These are phyloP conservation scores for Combretum micranthum DNA, from an alignment of 345 rosid genomes.

Conservation along the genomic window DNA sequence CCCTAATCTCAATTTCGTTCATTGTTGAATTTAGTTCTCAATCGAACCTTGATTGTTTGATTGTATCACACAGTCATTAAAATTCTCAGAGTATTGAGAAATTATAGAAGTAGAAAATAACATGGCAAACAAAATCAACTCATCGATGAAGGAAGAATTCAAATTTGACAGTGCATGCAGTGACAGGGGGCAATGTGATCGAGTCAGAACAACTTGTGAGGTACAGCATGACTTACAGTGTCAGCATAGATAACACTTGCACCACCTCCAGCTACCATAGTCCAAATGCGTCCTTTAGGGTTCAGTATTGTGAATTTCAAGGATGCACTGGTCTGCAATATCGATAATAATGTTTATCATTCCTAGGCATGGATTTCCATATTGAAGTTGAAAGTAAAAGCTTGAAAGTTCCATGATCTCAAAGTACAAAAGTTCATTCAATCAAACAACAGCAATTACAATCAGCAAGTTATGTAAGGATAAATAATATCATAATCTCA, in stretches of 20 bases:
- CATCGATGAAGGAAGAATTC: too few species aligned
- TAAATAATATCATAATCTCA: too few species aligned
- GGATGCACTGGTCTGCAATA: conserved; percentile 86
- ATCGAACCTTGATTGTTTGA: too few species aligned
- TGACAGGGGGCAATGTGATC: neutral
- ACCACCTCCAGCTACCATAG: conserved; percentile 99
- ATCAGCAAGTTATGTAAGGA: too few species aligned
- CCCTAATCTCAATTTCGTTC: too few species aligned
- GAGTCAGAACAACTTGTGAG: conserved; percentile 1
- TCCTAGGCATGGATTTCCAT: neutral
- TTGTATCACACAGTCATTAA: too few species aligned
- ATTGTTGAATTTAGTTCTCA: too few species aligned
- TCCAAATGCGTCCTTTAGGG: conserved; percentile 95
- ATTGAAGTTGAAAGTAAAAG: neutral
- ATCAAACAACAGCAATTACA: too few species aligned
- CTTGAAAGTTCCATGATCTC: too few species aligned
- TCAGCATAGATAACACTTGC: conserved; percentile 99
- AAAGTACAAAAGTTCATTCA: too few species aligned
- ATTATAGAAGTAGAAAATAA: too few species aligned
- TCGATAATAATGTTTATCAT: neutral
- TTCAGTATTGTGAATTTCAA: conserved; percentile 92
- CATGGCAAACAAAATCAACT: too few species aligned
- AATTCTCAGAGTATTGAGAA: neutral
- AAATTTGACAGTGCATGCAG: neutral
- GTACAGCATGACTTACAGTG: conserved; percentile 42